A percentile compares a stretch with the other conserved stretches of the same genome.
These are phyloP conservation scores for Cyclotella baltica DNA, from an alignment of 108 stramenopile species.

Conservation along the genomic window DNA sequence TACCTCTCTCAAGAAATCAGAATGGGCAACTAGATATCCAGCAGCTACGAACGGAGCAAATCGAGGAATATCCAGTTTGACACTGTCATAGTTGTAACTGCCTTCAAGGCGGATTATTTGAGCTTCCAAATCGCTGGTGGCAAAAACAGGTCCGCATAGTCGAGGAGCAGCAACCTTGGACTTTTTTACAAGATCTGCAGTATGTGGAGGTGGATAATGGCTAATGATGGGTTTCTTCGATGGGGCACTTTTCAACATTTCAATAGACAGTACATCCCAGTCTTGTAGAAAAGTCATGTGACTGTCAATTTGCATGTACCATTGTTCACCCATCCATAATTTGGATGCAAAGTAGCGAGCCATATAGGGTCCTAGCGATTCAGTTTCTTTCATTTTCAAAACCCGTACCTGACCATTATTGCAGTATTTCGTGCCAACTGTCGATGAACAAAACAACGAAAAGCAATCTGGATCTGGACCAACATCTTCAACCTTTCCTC, in stretches of 20 bases:
- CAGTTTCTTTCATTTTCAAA: constrained; percentile 90
- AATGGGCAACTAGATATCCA: constrained; percentile 78
- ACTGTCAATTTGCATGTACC: constrained; percentile 96
- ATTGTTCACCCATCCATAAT: constrained; percentile 94
- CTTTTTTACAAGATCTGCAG: constrained; percentile 58
- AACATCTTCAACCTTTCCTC: constrained; percentile 64
- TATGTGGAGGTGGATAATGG: constrained; percentile 88
- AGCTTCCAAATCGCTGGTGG: constrained; percentile 82
- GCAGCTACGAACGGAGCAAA: constrained; percentile 89
- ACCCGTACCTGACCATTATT: constrained; percentile 72
- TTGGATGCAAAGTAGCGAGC: constrained; percentile 93
- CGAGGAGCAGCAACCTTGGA: constrained; percentile 60
- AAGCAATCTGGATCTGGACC: constrained; percentile 82
- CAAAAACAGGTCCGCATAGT: constrained; percentile 89
- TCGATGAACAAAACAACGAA: constrained; percentile 74
- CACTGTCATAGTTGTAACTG: constrained; percentile 67
- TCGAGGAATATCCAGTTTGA: constrained; percentile 67
- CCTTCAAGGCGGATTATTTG: constrained; percentile 91
- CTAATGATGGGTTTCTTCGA: constrained; percentile 88
- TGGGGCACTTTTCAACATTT: constrained; percentile 82
- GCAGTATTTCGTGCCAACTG: constrained; percentile 68
- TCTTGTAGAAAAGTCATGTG: constrained; percentile 87
- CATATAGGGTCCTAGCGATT: constrained; percentile 93
- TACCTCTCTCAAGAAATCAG: constrained; percentile 66
- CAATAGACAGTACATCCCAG: constrained; percentile 89